Evolutionary conservation across 148 eudicot genomes (phyloP).

Genomic region (Rhododendron ferrugineum): DNA sequence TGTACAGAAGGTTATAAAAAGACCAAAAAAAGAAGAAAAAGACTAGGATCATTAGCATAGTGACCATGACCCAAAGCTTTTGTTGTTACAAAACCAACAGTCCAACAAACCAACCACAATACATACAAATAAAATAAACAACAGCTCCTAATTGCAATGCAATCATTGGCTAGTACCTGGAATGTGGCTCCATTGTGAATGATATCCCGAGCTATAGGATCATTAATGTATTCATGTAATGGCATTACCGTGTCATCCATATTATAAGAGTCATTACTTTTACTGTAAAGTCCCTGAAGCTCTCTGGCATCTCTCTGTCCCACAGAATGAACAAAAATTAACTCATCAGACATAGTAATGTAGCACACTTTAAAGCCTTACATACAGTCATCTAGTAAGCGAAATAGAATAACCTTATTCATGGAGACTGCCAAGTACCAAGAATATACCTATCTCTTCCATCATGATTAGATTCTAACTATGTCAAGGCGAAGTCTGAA

Average conservation of each 20-base stretch:
- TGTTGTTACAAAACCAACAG: conserved; percentile 12
- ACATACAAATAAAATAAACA: conserved; percentile 2
- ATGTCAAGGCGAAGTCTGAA: background rate
- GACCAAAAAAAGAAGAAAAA: background rate
- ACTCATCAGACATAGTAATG: background rate
- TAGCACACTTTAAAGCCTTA: background rate
- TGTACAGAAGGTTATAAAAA: background rate
- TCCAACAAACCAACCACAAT: background rate
- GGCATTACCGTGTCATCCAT: conserved; percentile 82
- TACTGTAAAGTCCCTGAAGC: conserved; percentile 20
- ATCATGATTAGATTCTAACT: background rate
- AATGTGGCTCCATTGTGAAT: conserved; percentile 97
- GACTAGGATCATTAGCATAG: background rate
- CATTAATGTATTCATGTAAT: conserved; percentile 62
- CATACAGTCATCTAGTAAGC: background rate
- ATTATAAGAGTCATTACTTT: conserved; percentile 54
- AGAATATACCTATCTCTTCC: background rate
- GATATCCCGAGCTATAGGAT: conserved; percentile 77
- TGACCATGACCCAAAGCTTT: background rate
- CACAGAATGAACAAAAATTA: conserved; percentile 10
- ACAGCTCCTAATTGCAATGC: background rate
- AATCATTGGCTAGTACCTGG: conserved; percentile 50
- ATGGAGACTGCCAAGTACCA: background rate
- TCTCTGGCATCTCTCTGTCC: conserved; percentile 77
- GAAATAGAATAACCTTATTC: background rate